Percentiles rank a stretch among this genome's conserved stretches.
Evolutionary conservation across 352 stramenopile genomes (phyloP).

Genomic region (Phytophthora lateralis): DNA sequence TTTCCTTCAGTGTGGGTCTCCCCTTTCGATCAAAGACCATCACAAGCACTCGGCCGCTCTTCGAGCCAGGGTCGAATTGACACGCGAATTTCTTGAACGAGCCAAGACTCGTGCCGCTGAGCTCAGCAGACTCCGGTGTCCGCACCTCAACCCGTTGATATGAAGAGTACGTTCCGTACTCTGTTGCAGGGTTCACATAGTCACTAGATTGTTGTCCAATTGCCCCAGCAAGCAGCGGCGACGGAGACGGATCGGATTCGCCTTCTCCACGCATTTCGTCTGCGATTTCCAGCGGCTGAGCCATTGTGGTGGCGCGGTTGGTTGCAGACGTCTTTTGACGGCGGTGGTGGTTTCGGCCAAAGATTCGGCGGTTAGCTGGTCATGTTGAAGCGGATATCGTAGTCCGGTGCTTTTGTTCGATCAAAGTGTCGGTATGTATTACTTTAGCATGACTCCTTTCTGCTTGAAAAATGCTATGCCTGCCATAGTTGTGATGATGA

Average conservation of each 20-base stretch:
- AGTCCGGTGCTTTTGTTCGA: neutral
- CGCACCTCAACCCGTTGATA: constrained; percentile 34
- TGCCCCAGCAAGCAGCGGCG: constrained; percentile 20
- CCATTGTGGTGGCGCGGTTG: constrained; percentile 13
- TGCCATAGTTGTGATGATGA: constrained; percentile 31
- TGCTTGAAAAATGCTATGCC: constrained; percentile 31
- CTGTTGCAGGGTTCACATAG: constrained; percentile 21
- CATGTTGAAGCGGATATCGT: constrained; percentile 8
- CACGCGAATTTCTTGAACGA: constrained; percentile 41
- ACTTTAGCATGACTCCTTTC: constrained; percentile 38
- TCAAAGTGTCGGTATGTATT: neutral
- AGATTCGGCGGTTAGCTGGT: constrained; percentile 12
- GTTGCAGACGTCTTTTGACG: constrained; percentile 8
- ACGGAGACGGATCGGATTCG: constrained; percentile 17
- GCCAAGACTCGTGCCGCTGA: constrained; percentile 14
- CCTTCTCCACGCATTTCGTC: constrained; percentile 18
- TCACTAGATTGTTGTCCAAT: constrained; percentile 13
- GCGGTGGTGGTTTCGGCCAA: constrained; percentile 16
- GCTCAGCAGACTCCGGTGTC: constrained; percentile 8
- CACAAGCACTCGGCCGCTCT: constrained; percentile 45
- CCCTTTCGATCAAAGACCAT: constrained; percentile 56
- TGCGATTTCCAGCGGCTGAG: constrained; percentile 11
- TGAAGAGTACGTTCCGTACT: constrained; percentile 32
- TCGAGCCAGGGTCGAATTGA: constrained; percentile 45
- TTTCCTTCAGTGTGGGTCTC: constrained; percentile 48